Evolutionary conservation across 176 grass and related monocot genomes (phyloP), one percentile per base, ranked within the genome.

Genomic region (Oryza coarctata): DNA sequence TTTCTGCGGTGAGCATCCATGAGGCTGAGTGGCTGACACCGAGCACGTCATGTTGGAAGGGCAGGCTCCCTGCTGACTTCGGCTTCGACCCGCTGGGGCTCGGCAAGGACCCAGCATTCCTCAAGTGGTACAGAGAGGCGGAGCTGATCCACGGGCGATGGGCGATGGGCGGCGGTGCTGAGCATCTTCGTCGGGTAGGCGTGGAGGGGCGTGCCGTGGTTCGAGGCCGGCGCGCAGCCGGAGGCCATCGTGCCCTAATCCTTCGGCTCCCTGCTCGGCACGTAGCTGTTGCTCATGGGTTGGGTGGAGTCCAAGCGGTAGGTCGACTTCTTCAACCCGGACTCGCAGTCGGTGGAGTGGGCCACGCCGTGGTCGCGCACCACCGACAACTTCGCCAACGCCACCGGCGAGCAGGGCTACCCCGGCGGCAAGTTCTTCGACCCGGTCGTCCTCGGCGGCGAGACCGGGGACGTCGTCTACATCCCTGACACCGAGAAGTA

Each of bases 271-370:
- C 96, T 99, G 20, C 88, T 99, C 1, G 96, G 93, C 68, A 99
- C 93, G 36, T 91, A 95, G 84, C 88, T 98, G 76, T 62, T 98
- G 79, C 96, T 98, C 35, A 98, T 98, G 96, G 96, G 96, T 7
- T 95, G 96, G 96, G 96, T 98, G 5, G 96, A 98, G 76, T 91
- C 96, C 2, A 98, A 98, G 90, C 89, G 96, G 23, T 98, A 93
- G 96, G 96, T 95, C 13, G 96, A 98, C 88, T 98, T 98, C 93
- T 99, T 99, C 96, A 95, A 95, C 84, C 96, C 87, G 47, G 93
- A 99, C 74, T 99, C 96, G 27, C 96, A 99, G 84, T 47, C 93
- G 38, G 83, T 95, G 3, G 91, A 94, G 82, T 99, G 96, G 96
- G 96, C 93, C 67, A 99, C 93, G 6, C 96, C 96, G 1, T 99